A percentile compares a stretch with the other conserved stretches of the same genome.
Conservation (phyloP, 176 grass and related monocot species). For the Hsuehochloa calcarea region DNA sequence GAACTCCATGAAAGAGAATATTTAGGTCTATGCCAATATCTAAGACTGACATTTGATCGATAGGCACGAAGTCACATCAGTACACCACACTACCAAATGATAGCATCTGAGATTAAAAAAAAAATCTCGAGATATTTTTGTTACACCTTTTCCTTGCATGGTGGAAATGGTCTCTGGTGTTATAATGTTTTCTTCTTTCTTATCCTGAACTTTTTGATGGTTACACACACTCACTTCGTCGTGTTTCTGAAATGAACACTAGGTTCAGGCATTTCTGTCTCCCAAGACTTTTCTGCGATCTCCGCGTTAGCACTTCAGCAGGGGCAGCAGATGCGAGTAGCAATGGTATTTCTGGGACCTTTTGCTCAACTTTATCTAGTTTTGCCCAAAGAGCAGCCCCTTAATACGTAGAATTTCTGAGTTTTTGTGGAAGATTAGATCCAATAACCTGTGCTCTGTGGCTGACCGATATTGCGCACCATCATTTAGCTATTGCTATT, state of each 20-base stretch:
- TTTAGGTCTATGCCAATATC: neutral
- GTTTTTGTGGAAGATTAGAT: too few species aligned
- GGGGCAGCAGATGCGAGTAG: neutral
- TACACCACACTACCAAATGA: neutral
- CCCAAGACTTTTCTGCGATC: neutral
- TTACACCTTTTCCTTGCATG: neutral
- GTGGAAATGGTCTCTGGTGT: neutral
- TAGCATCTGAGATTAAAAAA: neutral
- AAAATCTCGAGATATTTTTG: conserved; percentile 22
- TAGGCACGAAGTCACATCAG: neutral
- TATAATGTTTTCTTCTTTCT: conserved; percentile 14
- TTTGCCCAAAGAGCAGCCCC: too few species aligned
- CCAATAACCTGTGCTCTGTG: too few species aligned
- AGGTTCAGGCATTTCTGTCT: neutral
- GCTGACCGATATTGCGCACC: too few species aligned
- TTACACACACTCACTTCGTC: neutral
- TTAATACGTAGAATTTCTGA: too few species aligned
- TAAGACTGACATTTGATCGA: neutral
- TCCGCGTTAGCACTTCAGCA: neutral
- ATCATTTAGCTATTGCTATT: too few species aligned
- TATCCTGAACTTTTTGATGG: conserved; percentile 9
- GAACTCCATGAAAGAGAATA: neutral
- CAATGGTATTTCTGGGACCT: neutral
- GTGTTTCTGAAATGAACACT: neutral
- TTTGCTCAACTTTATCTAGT: too few species aligned